Evolutionary conservation across 2,329 filamentous ascomycete genomes (phyloP).

Genomic region (Delphinella strobiligena): DNA sequence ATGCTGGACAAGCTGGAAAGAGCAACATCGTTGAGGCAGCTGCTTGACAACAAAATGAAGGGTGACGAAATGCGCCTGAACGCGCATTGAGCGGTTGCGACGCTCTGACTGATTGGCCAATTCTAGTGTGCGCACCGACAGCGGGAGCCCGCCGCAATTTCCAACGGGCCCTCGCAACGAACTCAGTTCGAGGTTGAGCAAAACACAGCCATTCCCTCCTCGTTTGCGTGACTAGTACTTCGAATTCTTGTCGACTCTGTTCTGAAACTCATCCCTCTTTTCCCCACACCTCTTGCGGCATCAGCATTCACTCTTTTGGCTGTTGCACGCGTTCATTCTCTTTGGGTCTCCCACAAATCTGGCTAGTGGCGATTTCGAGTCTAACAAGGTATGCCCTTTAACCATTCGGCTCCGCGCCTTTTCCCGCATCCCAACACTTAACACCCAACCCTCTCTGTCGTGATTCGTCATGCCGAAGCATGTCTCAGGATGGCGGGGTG

Average conservation of each 20-base stretch:
- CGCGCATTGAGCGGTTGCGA: no score
- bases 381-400: background rate
- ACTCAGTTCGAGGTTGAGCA: background rate
- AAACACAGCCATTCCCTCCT: background rate
- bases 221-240: background rate
- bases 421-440: background rate
- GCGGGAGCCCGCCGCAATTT: background rate
- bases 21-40: background rate
- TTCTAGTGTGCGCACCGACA: no score
- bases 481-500: no score
- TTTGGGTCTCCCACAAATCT: no score
- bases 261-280: constrained; percentile 13
- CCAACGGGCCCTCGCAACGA: background rate
- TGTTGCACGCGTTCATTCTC: constrained; percentile 36
- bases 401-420: background rate
- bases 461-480: constrained; percentile 10
- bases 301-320: constrained; percentile 56
- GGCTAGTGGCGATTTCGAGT: no score
- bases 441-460: constrained; percentile 2
- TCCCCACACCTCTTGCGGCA: constrained; percentile 19
- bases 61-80: background rate
- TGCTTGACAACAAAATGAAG: background rate
- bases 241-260: background rate
- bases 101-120: no score
- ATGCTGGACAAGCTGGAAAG: no score